Evolutionary conservation across 352 stramenopile species (phyloP).

Genomic region (Phytopythium cucurbitacearum): DNA sequence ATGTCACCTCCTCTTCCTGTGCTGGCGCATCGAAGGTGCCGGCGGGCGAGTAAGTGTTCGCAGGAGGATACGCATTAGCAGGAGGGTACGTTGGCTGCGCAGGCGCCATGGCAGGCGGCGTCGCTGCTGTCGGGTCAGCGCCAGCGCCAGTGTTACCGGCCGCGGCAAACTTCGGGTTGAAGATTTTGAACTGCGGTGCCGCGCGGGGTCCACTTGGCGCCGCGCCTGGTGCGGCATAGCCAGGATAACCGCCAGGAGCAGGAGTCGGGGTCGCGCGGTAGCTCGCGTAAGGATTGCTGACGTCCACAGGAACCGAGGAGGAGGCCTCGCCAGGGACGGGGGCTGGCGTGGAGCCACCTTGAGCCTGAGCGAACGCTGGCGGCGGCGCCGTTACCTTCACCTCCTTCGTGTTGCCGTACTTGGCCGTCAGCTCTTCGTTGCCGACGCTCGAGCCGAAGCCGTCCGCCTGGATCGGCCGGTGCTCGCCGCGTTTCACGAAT

Average conservation of each 20-base stretch:
- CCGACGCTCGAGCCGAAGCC: conserved; percentile 88
- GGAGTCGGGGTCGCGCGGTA: conserved; percentile 18
- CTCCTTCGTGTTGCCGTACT: conserved; percentile 85
- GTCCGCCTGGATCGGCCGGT: conserved; percentile 83
- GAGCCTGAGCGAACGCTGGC: conserved; percentile 21
- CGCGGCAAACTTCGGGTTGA: conserved; percentile 69
- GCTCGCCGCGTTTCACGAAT: conserved; percentile 60
- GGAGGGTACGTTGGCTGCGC: conserved; percentile 10
- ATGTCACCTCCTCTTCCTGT: conserved; percentile 66
- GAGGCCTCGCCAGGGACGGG: conserved; percentile 8
- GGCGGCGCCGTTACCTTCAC: conserved; percentile 77
- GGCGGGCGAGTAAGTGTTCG: conserved; percentile 2
- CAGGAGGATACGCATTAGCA: conserved; percentile 1
- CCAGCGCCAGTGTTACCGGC: conserved; percentile 19
- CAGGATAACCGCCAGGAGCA: conserved; percentile 27
- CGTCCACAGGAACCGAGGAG: conserved; percentile 10
- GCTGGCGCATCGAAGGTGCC: conserved; percentile 21
- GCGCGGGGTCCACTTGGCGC: conserved; percentile 8
- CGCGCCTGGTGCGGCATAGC: conserved; percentile 9
- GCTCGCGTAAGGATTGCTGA: conserved; percentile 58
- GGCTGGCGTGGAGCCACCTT: conserved; percentile 2
- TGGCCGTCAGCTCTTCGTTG: conserved; percentile 85
- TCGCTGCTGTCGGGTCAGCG: conserved; percentile 9
- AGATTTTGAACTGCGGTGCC: conserved; percentile 85
- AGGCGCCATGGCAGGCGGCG: conserved; percentile 7